These are phyloP conservation scores for Fusarium bactridioides DNA, from an alignment of 2,329 filamentous ascomycete species.

Conservation along the genomic window DNA sequence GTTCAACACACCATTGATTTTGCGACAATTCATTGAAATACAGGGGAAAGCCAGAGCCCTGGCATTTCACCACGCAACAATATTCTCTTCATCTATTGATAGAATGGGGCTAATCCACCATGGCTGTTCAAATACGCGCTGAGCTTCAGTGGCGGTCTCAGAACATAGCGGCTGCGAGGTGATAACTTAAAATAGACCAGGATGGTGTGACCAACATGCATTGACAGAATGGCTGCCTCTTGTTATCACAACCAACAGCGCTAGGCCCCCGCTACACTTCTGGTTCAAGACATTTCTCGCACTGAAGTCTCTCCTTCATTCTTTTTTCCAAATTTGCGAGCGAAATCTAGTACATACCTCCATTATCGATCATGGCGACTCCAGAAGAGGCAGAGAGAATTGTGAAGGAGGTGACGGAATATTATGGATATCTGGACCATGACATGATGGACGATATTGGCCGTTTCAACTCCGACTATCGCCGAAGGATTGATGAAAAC, in stretches of 20 bases:
- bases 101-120: neutral
- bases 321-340: neutral
- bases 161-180: neutral
- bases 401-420: slow-evolving; percentile 8
- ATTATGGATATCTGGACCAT: slow-evolving; percentile 14
- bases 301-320: rapidly evolving
- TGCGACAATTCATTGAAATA: neutral
- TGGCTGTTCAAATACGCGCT: neutral
- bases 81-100: neutral
- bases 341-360: neutral
- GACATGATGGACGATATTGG: slow-evolving; percentile 32
- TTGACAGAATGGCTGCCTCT: neutral
- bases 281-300: neutral
- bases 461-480: slow-evolving; percentile 15
- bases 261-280: rapidly evolving
- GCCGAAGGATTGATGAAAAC: slow-evolving; percentile 25
- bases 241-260: neutral
- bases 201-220: slow-evolving; percentile 25
- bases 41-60: neutral
- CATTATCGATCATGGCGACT: slow-evolving; percentile 12
- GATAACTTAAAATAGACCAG: neutral
- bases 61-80: neutral
- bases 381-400: slow-evolving; percentile 17
- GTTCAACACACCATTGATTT: neutral
- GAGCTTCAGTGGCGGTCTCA: neutral